phyloP scores from a whole-genome alignment of 345 rosid species.

The Hibiscus trionum region DNA sequence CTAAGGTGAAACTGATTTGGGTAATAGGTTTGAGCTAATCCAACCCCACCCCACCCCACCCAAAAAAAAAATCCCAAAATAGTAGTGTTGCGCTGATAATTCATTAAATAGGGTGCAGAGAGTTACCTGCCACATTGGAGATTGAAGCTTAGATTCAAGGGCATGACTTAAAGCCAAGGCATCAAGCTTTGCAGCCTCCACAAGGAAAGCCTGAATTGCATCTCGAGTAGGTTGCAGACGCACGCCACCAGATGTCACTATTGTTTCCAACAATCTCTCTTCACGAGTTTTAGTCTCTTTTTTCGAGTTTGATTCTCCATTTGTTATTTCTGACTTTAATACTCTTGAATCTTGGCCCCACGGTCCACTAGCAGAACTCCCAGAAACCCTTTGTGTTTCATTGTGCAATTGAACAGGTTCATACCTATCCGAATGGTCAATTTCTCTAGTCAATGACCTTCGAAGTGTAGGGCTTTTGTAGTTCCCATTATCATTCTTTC shows the following conservation, averaged over 20 bases:
- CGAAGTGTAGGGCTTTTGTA: conserved; percentile 77
- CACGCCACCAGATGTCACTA: conserved; percentile 91
- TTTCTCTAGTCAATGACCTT: conserved; percentile 74
- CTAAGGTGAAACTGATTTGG: neutral
- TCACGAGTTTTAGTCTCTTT: conserved; percentile 66
- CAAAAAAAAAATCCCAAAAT: neutral
- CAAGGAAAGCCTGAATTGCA: conserved; percentile 74
- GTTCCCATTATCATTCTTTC: conserved; percentile 69
- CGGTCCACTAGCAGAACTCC: conserved; percentile 41
- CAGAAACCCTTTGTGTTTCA: conserved; percentile 39
- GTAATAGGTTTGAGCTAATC: neutral
- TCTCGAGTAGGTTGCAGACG: conserved; percentile 95
- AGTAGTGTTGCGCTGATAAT: conserved; percentile 1
- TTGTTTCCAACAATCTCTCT: conserved; percentile 80
- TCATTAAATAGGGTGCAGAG: neutral
- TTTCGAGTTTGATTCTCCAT: conserved; percentile 48
- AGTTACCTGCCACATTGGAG: conserved; percentile 89
- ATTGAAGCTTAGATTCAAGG: conserved; percentile 76
- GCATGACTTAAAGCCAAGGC: conserved; percentile 66
- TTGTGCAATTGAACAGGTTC: conserved; percentile 54
- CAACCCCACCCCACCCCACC: too few relatives aligned
- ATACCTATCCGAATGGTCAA: conserved; percentile 54
- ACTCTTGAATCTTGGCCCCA: conserved; percentile 53
- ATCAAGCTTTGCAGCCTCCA: conserved; percentile 83
- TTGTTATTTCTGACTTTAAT: conserved; percentile 21